Base-by-base conservation (phyloP, 441 rosid species). In the Syzygium malaccense region DNA sequence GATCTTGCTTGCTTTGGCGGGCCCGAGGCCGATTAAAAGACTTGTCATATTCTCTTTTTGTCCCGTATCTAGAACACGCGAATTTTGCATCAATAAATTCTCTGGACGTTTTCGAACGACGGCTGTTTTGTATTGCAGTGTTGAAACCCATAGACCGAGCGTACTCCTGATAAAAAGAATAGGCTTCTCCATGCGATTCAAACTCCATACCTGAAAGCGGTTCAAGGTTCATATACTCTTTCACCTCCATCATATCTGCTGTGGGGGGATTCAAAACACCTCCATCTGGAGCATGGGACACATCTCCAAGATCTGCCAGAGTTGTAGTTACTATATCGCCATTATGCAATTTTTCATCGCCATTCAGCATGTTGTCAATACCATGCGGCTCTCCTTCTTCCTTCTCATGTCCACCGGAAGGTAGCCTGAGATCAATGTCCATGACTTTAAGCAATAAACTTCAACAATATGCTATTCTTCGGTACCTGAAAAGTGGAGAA, bases 51-150 rank as follows among this genome's bases (percentile, higher is more conserved):
- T 96, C 99, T 89, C 98, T 91, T 91, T 95, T 96, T 4, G 96
- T 93, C 62, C 99, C 99, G 49, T 96, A 96, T 94, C 99, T 93
- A 89, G 99, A 96, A 92, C 99, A 96, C 78, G 98, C 98, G 86
- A 96, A 96, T 87, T 96, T 96, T 4, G 98, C 99, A 91, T 96
- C 99, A 86, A 96, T 96, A 89, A 96, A 96, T 91, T 96, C 97
- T 85, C 96, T 91, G 0, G 99, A 94, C 56, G 97, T 96, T 90
- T 96, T 96, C 10, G 99, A 96, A 55, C 99, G 92, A 33, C 99
- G 97, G 68, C 99, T 96, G 91, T 96, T 96, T 90, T 96, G 97
- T 91, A 96, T 96, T 3, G 99, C 97, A 66, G 98, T 96, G 91
- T 94, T 96, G 90, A 96, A 96, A 56, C 98, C 99, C 91, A 92